These are phyloP conservation scores for Backusella morwellensis DNA, from an alignment of 192 early-diverging fungal genomes.

Conservation along the genomic window DNA sequence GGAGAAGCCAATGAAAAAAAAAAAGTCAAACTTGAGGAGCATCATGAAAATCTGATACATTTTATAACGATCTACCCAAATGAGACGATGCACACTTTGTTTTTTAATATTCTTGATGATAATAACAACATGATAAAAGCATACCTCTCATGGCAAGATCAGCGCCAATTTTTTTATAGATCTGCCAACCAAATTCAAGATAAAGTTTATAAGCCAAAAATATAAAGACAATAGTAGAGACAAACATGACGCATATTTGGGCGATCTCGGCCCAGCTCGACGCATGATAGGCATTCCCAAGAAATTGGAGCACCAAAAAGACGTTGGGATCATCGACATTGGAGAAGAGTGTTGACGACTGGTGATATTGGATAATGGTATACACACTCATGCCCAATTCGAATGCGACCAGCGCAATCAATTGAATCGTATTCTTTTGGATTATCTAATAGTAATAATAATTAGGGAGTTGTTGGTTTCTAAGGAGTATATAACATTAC, in stretches of 20 bases:
- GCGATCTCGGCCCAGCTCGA: constrained; percentile 47
- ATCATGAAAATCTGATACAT: constrained; percentile 80
- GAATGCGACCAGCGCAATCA: constrained; percentile 71
- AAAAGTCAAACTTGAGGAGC: constrained; percentile 77
- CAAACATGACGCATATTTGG: constrained; percentile 52
- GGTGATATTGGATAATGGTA: constrained; percentile 65
- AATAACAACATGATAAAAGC: too few relatives aligned
- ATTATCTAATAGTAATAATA: constrained; percentile 50
- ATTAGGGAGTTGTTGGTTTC: too few relatives aligned
- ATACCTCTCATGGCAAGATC: constrained; percentile 70
- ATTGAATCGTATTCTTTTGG: constrained; percentile 93
- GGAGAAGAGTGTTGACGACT: constrained; percentile 39
- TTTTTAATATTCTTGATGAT: too few relatives aligned
- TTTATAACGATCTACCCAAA: constrained; percentile 59
- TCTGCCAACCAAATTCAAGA: constrained; percentile 81
- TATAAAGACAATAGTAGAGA: constrained; percentile 47
- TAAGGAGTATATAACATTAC: constrained; percentile 35
- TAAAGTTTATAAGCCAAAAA: constrained; percentile 65
- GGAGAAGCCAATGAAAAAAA: constrained; percentile 76
- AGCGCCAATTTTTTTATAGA: constrained; percentile 82
- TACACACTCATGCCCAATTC: constrained; percentile 64
- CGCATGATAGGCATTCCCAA: constrained; percentile 26
- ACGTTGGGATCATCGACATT: constrained; percentile 23
- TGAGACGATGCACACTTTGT: too few relatives aligned
- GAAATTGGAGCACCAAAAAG: constrained; percentile 10